Percentiles rank a stretch among this genome's conserved stretches.
phyloP scores from a whole-genome alignment of 106 monocot genomes.

The Apostasia ramifera region DNA sequence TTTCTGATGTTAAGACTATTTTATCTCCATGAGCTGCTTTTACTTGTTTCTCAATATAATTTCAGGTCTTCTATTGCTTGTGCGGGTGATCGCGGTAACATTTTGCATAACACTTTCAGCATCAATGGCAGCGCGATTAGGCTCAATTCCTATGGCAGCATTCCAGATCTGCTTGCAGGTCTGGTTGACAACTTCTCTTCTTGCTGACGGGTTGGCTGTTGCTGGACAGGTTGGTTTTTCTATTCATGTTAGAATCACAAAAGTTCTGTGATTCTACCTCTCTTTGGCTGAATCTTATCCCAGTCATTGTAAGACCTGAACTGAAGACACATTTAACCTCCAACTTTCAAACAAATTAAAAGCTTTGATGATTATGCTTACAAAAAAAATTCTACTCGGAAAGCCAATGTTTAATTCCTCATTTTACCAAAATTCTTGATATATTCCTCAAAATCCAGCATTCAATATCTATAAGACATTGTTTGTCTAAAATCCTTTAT shows the following conservation, averaged over 20 bases:
- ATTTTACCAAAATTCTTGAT: no score
- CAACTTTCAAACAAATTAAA: no score
- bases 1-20: neutral
- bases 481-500: no score
- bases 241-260: neutral
- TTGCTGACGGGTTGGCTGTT: conserved; percentile 73
- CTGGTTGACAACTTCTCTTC: conserved; percentile 68
- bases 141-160: conserved; percentile 68
- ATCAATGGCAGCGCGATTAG: conserved; percentile 65
- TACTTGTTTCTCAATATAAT: conserved; percentile 1
- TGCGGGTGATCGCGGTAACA: conserved; percentile 62
- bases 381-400: no score
- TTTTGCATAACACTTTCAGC: conserved; percentile 70
- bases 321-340: no score
- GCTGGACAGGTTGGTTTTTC: conserved; percentile 50
- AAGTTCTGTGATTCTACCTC: neutral
- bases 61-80: conserved; percentile 61
- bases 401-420: no score
- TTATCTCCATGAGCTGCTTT: neutral
- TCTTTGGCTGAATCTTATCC: neutral
- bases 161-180: conserved; percentile 81
- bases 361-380: no score
- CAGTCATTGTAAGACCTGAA: no score
- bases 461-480: no score
- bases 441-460: no score